phyloP scores from a whole-genome alignment of 2,329 filamentous ascomycete genomes.

The Harringtonia lauricola region DNA sequence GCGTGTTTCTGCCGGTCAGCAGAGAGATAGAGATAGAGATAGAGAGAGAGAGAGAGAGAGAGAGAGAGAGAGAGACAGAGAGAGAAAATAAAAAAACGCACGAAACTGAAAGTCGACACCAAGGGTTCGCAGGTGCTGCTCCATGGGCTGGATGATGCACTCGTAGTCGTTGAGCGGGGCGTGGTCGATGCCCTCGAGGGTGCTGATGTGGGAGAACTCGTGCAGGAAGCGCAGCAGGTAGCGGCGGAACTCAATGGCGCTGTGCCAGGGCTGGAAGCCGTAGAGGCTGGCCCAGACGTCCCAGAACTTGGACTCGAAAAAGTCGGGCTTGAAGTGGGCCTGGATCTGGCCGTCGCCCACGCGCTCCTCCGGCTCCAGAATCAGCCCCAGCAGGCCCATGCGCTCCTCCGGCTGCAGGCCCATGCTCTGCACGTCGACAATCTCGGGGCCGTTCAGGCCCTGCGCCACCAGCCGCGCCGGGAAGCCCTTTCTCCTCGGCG shows the following conservation, averaged over 20 bases:
- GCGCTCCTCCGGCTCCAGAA: conserved; percentile 7
- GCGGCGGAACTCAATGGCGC: conserved; percentile 19
- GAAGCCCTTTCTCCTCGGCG: conserved; percentile 1
- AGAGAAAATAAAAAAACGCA: conserved; percentile 2
- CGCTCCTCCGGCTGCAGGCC: conserved; percentile 14
- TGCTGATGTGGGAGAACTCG: conserved; percentile 17
- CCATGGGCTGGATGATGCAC: conserved; percentile 17
- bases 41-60: background rate
- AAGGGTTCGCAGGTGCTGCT: conserved; percentile 14
- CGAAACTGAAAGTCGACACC: conserved; percentile 17
- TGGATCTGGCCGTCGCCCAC: conserved; percentile 10
- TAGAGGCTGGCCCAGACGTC: conserved; percentile 20
- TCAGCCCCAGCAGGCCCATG: conserved; percentile 13
- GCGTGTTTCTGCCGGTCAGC: background rate
- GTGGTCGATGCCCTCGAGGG: conserved; percentile 16
- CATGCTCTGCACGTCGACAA: conserved; percentile 15
- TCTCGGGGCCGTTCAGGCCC: conserved; percentile 12
- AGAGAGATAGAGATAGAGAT: background rate
- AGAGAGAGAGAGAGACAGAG: background rate
- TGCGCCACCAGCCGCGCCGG: conserved; percentile 15
- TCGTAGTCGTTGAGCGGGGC: conserved; percentile 20
- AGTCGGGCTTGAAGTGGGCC: conserved; percentile 11
- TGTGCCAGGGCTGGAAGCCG: conserved; percentile 21
- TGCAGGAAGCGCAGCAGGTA: conserved; percentile 19
- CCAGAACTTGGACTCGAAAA: conserved; percentile 21